Conservation (phyloP, 1,139 yeast species). For the Starmera stellimalicola region DNA sequence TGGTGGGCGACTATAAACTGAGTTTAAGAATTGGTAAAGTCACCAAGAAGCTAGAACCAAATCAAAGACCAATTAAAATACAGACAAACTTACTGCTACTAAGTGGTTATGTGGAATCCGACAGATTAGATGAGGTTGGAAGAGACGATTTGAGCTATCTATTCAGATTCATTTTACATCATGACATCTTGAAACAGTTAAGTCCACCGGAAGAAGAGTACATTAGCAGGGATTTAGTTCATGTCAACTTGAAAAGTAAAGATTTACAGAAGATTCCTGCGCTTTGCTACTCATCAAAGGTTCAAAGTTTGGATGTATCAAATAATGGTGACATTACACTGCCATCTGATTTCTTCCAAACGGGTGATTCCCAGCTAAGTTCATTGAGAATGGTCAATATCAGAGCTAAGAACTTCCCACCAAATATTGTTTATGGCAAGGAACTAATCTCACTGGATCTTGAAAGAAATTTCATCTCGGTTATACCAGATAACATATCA, state of each 20-base stretch:
- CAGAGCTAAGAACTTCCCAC: constrained; percentile 68
- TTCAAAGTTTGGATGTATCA: constrained; percentile 75
- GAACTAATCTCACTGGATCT: constrained; percentile 63
- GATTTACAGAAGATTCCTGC: constrained; percentile 81
- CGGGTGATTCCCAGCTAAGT: constrained; percentile 56
- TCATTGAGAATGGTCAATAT: constrained; percentile 63
- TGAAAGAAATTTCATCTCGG: constrained; percentile 67
- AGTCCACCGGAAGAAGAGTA: constrained; percentile 58
- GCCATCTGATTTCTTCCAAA: constrained; percentile 80
- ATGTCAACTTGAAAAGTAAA: constrained; percentile 67
- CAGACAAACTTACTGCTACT: constrained; percentile 66
- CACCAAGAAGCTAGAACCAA: constrained; percentile 61
- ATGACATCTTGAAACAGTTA: constrained; percentile 58
- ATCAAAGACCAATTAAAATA: constrained; percentile 70
- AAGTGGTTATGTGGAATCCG: constrained; percentile 75
- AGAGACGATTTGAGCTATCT: constrained; percentile 81
- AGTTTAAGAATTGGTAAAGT: constrained; percentile 75
- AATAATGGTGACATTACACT: constrained; percentile 79
- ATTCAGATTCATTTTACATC: constrained; percentile 76
- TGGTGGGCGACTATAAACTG: constrained; percentile 69
- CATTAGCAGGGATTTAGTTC: constrained; percentile 57
- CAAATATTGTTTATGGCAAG: constrained; percentile 59
- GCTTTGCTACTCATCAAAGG: constrained; percentile 71
- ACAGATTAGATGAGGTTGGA: constrained; percentile 70
- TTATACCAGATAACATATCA: constrained; percentile 50